Evolutionary conservation across 2,329 filamentous ascomycete genomes (phyloP).

Genomic region (Dactylellina cionopaga): DNA sequence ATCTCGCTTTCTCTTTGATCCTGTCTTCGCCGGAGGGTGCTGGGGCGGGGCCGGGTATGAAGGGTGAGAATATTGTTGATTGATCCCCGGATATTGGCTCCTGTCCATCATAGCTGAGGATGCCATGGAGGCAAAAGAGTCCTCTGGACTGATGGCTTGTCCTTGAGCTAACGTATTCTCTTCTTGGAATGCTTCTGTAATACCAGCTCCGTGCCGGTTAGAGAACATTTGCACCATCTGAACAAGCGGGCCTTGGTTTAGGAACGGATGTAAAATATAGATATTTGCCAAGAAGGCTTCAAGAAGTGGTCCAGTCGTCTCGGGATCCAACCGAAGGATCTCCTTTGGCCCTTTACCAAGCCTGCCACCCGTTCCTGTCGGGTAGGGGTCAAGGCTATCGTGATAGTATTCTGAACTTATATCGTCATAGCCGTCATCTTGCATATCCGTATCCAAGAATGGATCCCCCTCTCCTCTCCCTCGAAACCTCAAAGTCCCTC

Average conservation of each 20-base stretch:
- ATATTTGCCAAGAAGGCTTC: conserved; percentile 70
- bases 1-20: conserved; percentile 68
- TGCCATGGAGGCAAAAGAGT: conserved; percentile 49
- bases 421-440: conserved; percentile 60
- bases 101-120: conserved; percentile 40
- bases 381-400: too few relatives aligned
- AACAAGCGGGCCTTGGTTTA: conserved; percentile 67
- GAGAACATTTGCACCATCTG: conserved; percentile 67
- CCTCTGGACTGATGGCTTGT: conserved; percentile 37
- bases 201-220: conserved; percentile 62
- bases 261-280: conserved; percentile 72
- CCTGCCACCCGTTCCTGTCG: conserved; percentile 52
- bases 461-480: conserved; percentile 78
- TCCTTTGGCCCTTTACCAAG: conserved; percentile 59
- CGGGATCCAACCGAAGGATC: conserved; percentile 66
- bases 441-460: conserved; percentile 60
- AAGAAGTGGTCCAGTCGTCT: conserved; percentile 65
- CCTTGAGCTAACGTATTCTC: conserved; percentile 43
- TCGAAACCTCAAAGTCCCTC: conserved; percentile 78
- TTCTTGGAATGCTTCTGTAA: conserved; percentile 50
- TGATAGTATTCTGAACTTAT: conserved; percentile 62
- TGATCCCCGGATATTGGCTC: conserved; percentile 63
- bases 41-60: conserved; percentile 54
- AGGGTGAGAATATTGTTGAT: conserved; percentile 52
- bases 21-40: conserved; percentile 53